Base-by-base conservation (phyloP, 1,139 yeast genomes). In the Pichia terricola region DNA sequence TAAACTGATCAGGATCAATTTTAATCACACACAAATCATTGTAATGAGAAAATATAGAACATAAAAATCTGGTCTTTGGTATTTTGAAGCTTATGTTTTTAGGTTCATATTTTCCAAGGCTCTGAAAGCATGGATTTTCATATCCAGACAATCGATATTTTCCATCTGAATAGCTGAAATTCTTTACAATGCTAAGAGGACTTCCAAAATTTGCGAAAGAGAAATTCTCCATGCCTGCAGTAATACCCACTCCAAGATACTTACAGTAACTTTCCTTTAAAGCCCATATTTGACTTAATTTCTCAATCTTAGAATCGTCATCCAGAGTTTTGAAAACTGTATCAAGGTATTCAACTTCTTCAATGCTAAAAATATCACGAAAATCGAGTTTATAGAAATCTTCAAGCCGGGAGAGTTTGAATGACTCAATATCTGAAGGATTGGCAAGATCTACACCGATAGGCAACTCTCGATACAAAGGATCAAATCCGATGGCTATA, bases 251-350 rank as follows among this genome's bases (percentile, higher is more conserved):
- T 0, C 91, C 91, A 5, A 72, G 51, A 28, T 69, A 69, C 53
- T 82, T 83, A 3, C 81, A 72, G 51, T 76, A 81, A 33, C 84
- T 75, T 56, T 83, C 94, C 55, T 83, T 83, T 44, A 82, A 58
- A 0, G 91, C 81, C 94, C 91, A 83, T 33, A 73, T 66, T 42
- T 75, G 77, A 33, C 55, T 48, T n/a, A 60, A 56, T 72, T 77
- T 3, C 56, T 51, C 27, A 38, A 46, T 35, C 50, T 56, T 54
- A 2, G 42, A 45, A 1, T 39, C 42, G 4, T 44, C 41, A 11
- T 35, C 28, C 4, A 50, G 37, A n/a, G 35, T 27, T 26, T 38
- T 32, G 11, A 49, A 33, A 8, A 30, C 31, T 6, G 27, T 34
- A 10, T 47, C 44, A 27, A 80, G 50, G 25, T 62, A 55, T 2